Evolutionary conservation across 768 basidiomycete species (phyloP).

Genomic region (Amanita jacksonii): DNA sequence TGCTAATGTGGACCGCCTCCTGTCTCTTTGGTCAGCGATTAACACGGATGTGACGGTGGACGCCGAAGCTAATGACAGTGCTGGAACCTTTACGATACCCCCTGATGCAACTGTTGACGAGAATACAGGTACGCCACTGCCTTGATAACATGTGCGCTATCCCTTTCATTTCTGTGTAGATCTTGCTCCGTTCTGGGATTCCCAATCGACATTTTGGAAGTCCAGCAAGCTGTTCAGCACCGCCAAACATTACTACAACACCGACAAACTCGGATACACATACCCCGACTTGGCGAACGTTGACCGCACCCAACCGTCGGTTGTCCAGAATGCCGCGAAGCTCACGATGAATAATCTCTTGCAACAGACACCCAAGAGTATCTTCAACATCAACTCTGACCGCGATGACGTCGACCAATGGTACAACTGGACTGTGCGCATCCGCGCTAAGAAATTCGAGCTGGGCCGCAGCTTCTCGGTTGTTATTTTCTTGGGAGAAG

Average conservation of each 20-base stretch:
- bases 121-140: slow-evolving; percentile 18
- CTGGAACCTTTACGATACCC: slow-evolving; percentile 25
- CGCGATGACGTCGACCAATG: slow-evolving; percentile 6
- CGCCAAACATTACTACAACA: slow-evolving; percentile 11
- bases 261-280: slow-evolving; percentile 30
- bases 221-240: not conserved
- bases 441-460: slow-evolving; percentile 33
- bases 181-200: slow-evolving; percentile 39
- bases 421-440: slow-evolving; percentile 34
- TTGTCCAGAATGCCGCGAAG: not conserved
- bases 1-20: slow-evolving; percentile 41
- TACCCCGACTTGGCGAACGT: slow-evolving; percentile 35
- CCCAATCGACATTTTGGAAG: slow-evolving; percentile 12
- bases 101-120: slow-evolving; percentile 17
- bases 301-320: not conserved
- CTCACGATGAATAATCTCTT: not conserved
- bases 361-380: not conserved
- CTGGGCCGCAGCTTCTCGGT: slow-evolving; percentile 34
- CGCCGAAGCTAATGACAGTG: slow-evolving; percentile 12
- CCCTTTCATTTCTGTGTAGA: slow-evolving; percentile 15
- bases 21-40: slow-evolving; percentile 41
- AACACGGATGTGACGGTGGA: slow-evolving; percentile 32
- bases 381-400: slow-evolving; percentile 2
- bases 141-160: no score
- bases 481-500: slow-evolving; percentile 36